These are phyloP conservation scores for Gentiana straminea DNA, from an alignment of 257 asterid genomes.

Conservation along the genomic window DNA sequence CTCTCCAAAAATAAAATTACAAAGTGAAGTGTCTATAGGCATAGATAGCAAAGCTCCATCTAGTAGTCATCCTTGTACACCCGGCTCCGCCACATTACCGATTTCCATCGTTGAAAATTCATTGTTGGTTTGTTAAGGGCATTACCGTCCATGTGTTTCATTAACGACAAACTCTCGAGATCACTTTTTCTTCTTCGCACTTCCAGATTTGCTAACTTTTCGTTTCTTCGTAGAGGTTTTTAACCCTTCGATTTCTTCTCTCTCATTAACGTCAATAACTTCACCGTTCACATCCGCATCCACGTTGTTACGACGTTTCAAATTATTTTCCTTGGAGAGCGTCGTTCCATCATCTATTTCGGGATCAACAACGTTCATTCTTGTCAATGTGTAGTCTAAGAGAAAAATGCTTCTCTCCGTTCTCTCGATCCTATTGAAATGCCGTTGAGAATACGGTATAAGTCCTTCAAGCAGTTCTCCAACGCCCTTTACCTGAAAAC, in stretches of 20 bases:
- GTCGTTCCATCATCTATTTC: slow-evolving; percentile 17
- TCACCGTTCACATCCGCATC: slow-evolving; percentile 11
- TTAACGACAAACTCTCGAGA: slow-evolving; percentile 11
- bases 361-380: slow-evolving; percentile 83
- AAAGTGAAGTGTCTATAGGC: no score
- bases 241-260: slow-evolving; percentile 13
- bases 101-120: no score
- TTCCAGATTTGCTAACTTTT: slow-evolving; percentile 39
- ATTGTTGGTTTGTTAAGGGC: no score
- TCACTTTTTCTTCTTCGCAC: slow-evolving; percentile 42
- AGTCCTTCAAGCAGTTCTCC: slow-evolving; percentile 80
- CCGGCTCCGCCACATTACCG: no score
- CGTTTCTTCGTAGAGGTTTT: slow-evolving; percentile 40
- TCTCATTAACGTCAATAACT: slow-evolving; percentile 12
- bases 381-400: slow-evolving; percentile 57
- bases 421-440: slow-evolving; percentile 62
- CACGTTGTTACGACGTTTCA: slow-evolving; percentile 11
- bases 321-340: slow-evolving; percentile 18
- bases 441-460: slow-evolving; percentile 75
- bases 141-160: no score
- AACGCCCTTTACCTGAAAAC: slow-evolving; percentile 53
- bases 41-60: no score
- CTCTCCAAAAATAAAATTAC: no score
- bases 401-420: slow-evolving; percentile 69
- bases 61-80: no score